Conservation (phyloP, 768 basidiomycete genomes). For the Rhodotorula paludigena region DNA sequence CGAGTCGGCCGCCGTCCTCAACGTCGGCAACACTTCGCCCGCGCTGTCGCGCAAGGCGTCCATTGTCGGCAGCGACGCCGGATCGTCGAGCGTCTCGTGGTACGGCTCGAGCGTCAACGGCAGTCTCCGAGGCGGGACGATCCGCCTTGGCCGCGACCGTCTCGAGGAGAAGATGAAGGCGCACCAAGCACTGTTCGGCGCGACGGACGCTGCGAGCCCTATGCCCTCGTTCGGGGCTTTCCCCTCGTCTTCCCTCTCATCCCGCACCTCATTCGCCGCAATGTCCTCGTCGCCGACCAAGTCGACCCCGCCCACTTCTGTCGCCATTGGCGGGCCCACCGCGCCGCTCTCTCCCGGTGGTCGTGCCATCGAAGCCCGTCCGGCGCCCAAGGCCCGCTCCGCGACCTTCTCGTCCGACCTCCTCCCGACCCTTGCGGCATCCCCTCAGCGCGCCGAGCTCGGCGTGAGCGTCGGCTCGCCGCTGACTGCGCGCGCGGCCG, state of each 20-base stretch:
- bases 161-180: constrained; percentile 29
- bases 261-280: too few species aligned
- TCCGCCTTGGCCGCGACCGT: constrained; percentile 13
- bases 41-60: constrained; percentile 32
- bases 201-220: background rate
- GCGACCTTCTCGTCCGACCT: constrained; percentile 35
- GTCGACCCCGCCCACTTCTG: constrained; percentile 3
- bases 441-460: constrained; percentile 4
- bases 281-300: too few species aligned
- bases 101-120: constrained; percentile 29
- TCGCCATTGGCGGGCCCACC: constrained; percentile 1
- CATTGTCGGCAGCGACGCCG: constrained; percentile 29
- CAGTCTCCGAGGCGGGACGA: constrained; percentile 10
- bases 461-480: constrained; percentile 22
- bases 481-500: constrained; percentile 21
- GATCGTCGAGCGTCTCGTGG: constrained; percentile 27
- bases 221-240: constrained; percentile 15
- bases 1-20: background rate
- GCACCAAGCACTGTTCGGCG: constrained; percentile 25
- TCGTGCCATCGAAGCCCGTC: constrained; percentile 19
- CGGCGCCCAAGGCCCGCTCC: constrained; percentile 28
- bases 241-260: background rate
- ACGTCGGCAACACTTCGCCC: background rate
- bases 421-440: constrained; percentile 27
- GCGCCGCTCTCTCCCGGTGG: background rate